A percentile compares a stretch with the other conserved stretches of the same genome.
Conservation (phyloP, 257 asterid species). For the Nicotiana undulata region DNA sequence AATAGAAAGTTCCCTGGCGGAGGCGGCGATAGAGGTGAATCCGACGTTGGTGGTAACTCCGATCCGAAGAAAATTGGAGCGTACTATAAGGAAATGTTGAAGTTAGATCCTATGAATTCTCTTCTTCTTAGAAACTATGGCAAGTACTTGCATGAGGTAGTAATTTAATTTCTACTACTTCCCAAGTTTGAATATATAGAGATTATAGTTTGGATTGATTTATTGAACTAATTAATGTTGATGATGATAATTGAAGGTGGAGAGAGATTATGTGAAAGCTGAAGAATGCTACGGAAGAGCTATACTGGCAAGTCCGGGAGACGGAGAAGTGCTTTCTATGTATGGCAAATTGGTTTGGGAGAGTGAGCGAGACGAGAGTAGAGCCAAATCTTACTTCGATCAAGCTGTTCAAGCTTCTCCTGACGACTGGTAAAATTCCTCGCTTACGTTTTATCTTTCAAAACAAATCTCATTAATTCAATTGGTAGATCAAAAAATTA, state of each 20-base stretch:
- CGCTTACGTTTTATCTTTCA: too few relatives aligned
- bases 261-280: conserved; percentile 51
- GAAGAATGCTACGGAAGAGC: conserved; percentile 72
- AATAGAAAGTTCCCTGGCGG: conserved; percentile 38
- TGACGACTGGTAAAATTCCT: conserved; percentile 35
- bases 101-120: conserved; percentile 42
- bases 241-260: conserved; percentile 33
- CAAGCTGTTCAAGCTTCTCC: conserved; percentile 67
- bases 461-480: neutral
- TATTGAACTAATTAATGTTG: neutral
- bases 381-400: conserved; percentile 58
- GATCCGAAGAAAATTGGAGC: conserved; percentile 30
- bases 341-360: conserved; percentile 72
- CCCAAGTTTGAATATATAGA: neutral
- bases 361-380: conserved; percentile 39
- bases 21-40: conserved; percentile 14
- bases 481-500: neutral
- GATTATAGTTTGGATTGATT: neutral
- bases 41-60: conserved; percentile 12
- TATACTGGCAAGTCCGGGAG: conserved; percentile 58
- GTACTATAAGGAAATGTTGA: conserved; percentile 48
- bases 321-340: conserved; percentile 55
- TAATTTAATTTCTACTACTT: neutral
- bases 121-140: conserved; percentile 64
- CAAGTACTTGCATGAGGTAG: conserved; percentile 66